phyloP scores from a whole-genome alignment of 2,329 filamentous ascomycete species.

The Cryphonectria naterciae region DNA sequence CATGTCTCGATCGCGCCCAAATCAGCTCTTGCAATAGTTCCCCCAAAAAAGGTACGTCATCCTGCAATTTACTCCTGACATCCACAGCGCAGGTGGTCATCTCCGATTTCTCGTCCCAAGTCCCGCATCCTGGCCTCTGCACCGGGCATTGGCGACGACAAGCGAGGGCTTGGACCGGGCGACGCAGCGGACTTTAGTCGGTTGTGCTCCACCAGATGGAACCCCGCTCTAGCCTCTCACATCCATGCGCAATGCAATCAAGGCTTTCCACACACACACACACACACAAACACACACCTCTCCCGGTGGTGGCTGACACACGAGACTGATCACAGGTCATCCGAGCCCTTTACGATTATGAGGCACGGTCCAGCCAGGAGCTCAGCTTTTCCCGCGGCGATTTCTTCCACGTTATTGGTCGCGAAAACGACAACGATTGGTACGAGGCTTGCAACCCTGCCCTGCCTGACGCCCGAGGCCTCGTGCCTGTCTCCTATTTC shows the following conservation, averaged over 20 bases:
- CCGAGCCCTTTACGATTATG: slow-evolving; percentile 92
- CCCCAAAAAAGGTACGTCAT: slow-evolving; percentile 82
- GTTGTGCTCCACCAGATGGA: slow-evolving; percentile 9
- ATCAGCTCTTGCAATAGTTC: slow-evolving; percentile 83
- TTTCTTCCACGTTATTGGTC: slow-evolving; percentile 96
- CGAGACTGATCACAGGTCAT: slow-evolving; percentile 70
- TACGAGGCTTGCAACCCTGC: slow-evolving; percentile 98
- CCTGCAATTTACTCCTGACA: slow-evolving; percentile 4
- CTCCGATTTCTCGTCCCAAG: slow-evolving; percentile 2
- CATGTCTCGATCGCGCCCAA: slow-evolving; percentile 82
- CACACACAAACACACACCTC: neutral
- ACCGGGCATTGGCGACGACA: slow-evolving; percentile 11
- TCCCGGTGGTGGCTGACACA: slow-evolving; percentile 32
- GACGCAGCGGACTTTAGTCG: slow-evolving; percentile 17
- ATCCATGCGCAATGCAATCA: neutral
- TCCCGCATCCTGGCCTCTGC: slow-evolving; percentile 12
- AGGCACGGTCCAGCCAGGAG: slow-evolving; percentile 75
- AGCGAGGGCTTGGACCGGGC: slow-evolving; percentile 13
- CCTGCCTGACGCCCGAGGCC: slow-evolving; percentile 81
- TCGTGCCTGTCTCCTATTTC: slow-evolving; percentile 94
- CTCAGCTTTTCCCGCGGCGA: slow-evolving; percentile 93
- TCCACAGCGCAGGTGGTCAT: slow-evolving; percentile 4
- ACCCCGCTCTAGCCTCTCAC: slow-evolving; percentile 25
- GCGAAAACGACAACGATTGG: slow-evolving; percentile 94
- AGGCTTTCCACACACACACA: neutral